Evolutionary conservation across 192 early-diverging fungal genomes (phyloP), one percentile per base, ranked within the genome.

Genomic region (Linnemannia hyalina): DNA sequence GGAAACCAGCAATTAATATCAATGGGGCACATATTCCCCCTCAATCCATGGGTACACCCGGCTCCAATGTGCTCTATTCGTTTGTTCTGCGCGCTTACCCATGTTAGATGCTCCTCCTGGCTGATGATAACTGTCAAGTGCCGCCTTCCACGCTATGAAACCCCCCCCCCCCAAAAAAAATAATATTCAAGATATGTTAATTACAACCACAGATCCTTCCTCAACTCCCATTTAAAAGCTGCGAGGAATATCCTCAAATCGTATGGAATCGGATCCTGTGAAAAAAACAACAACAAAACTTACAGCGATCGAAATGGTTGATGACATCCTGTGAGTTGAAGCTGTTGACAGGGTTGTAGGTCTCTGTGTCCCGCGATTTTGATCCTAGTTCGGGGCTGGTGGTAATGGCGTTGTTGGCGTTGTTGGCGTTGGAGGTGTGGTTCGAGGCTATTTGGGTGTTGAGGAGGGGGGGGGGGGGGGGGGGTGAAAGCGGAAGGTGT

Each of bases 251-350:
- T 22, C 38, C 40, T 40, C 38, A 40, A 40, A 40, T 40, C 38
- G 35, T 35, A 35, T 35, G 1, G 35, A 35, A 35, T 1, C 35
- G n/a, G 23, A n/a, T 29, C 55, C 55, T 23, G 22, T 23, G 4
- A 20, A 16, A 55, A 55, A 55, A 55, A 69, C 35, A 68, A 6
- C n/a, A n/a, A n/a, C n/a, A 36, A 46, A 16, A 23, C 81, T 73
- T 77, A 85, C 83, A 72, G 40, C 69, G 79, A n/a, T 85, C 78
- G 69, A 85, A 85, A 44, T 85, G 83, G 78, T 85, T 85, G 57
- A 77, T 68, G 20, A 85, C 83, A 73, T 85, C 83, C 73, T 80
- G 83, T 69, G 83, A 85, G 36, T 85, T 85, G 71, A 85, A 85
- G 74, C 68, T 85, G 55, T 85, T 85, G 78, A 85, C 78, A 11